phyloP scores from a whole-genome alignment of 257 asterid genomes.

The Nicotiana sylvestris region DNA sequence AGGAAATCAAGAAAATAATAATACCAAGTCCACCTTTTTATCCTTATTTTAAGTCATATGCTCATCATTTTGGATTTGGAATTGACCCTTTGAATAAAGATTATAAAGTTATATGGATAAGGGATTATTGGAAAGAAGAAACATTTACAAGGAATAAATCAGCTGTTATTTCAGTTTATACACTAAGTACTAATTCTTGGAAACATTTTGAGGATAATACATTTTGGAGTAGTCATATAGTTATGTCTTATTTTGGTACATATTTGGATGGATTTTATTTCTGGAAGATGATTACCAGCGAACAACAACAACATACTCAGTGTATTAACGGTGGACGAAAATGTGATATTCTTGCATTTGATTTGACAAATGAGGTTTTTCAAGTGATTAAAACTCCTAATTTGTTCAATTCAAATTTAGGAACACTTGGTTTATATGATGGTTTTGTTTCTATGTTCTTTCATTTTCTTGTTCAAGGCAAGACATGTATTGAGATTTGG shows the following conservation, averaged over 20 bases:
- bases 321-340: background rate
- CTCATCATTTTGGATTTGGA: slow-evolving; percentile 38
- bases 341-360: slow-evolving; percentile 30
- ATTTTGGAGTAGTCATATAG: slow-evolving; percentile 19
- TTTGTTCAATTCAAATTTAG: slow-evolving; percentile 19
- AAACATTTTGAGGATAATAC: slow-evolving; percentile 4
- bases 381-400: slow-evolving; percentile 27
- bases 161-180: slow-evolving; percentile 9
- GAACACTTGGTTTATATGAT: slow-evolving; percentile 31
- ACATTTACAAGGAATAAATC: slow-evolving; percentile 4
- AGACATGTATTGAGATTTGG: slow-evolving; percentile 34
- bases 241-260: slow-evolving; percentile 32
- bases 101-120: slow-evolving; percentile 37
- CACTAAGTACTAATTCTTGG: slow-evolving; percentile 14
- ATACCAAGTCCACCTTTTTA: slow-evolving; percentile 6
- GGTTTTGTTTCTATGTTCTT: slow-evolving; percentile 33
- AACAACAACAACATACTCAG: background rate
- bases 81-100: slow-evolving; percentile 28
- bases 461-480: slow-evolving; percentile 15
- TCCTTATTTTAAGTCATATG: slow-evolving; percentile 18
- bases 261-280: slow-evolving; percentile 44
- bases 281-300: slow-evolving; percentile 28
- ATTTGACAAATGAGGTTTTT: slow-evolving; percentile 37
- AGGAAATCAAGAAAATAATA: slow-evolving; percentile 37
- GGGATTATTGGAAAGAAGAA: slow-evolving; percentile 27